Percentiles rank a stretch among this genome's conserved stretches.
These are phyloP conservation scores for Scheffersomyces stambukii DNA, from an alignment of 1,139 yeast species.

Conservation along the genomic window DNA sequence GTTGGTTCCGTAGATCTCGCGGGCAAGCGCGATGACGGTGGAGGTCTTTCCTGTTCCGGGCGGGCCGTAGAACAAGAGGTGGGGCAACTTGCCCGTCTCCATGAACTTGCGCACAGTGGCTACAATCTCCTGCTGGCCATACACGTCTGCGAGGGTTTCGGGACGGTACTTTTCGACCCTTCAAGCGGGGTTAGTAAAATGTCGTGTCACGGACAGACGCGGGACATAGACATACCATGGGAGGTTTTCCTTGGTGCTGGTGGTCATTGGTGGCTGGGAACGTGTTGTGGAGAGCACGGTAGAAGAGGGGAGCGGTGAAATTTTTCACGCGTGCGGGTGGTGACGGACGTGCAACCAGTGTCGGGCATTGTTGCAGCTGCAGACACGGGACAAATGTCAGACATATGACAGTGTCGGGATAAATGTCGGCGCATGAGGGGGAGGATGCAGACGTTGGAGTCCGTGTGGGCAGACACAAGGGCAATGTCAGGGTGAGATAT, in stretches of 20 bases:
- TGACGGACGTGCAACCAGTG: too few species aligned
- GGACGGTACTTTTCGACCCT: slow-evolving; percentile 98
- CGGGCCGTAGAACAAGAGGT: slow-evolving; percentile 89
- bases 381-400: too few species aligned
- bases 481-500: too few species aligned
- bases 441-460: too few species aligned
- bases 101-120: slow-evolving; percentile 80
- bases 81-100: slow-evolving; percentile 80
- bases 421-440: too few species aligned
- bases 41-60: slow-evolving; percentile 99
- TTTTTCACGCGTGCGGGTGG: too few species aligned
- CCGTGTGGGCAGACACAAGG: too few species aligned
- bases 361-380: too few species aligned
- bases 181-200: slow-evolving; percentile 17
- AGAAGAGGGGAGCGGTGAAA: too few species aligned
- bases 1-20: slow-evolving; percentile 83
- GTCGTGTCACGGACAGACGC: background rate
- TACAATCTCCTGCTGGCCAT: slow-evolving; percentile 87
- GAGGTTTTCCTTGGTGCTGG: slow-evolving; percentile 23
- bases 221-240: slow-evolving; percentile 36
- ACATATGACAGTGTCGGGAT: too few species aligned
- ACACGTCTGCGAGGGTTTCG: slow-evolving; percentile 71
- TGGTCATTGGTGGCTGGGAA: slow-evolving; percentile 4
- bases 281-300: too few species aligned
- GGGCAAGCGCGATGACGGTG: slow-evolving; percentile 85